Base-by-base conservation (phyloP, 164 flowering plant genomes). In the Vitis riparia region DNA sequence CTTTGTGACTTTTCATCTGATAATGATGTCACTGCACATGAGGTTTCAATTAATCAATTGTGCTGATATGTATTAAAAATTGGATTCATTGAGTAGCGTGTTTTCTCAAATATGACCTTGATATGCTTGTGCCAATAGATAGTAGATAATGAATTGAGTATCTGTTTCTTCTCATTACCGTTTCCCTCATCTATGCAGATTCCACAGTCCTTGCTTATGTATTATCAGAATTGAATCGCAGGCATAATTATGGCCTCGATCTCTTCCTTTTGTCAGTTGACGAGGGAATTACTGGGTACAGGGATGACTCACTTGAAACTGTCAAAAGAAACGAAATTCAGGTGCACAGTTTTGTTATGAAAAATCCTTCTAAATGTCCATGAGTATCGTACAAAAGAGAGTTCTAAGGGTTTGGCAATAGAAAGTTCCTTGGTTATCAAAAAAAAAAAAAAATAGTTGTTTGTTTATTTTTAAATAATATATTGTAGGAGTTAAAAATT, bases 281-380 rank as follows among this genome's bases (percentile, higher is more conserved):
- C 78, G 99, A 95, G 79, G 99, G 99, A 11, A 95, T 95, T 78
- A 91, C 99, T 11, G 99, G 99, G 9, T 95, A 95, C 78, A 84
- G 99, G 73, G 99, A 95, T 79, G 99, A 95, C 72, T 95, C 99
- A 10, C 93, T 95, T 74, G 97, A 95, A 83, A 95, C 99, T 62
- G 99, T 95, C 68, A 93, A 95, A 74, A 83, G 98, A 78, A 95
- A 95, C 80, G 96, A 93, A 82, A 62, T 93, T 73, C 98, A 91
- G 91, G 99, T 95, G 44, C 72, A 55, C 6, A 14, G 48, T 15
- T 61, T 8, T 51, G 6, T 15, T 67, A 23, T 23, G 27, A 23
- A 23, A 23, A 23, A 23, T 23, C 27, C 27, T 23, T 23, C 27
- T 23, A 23, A 23, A 23, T 23, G 27, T 23, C 27, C 2, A 37